A percentile compares a stretch with the other conserved stretches of the same genome.
Conservation (phyloP, 2,329 filamentous ascomycete genomes). For the Alternaria panax region DNA sequence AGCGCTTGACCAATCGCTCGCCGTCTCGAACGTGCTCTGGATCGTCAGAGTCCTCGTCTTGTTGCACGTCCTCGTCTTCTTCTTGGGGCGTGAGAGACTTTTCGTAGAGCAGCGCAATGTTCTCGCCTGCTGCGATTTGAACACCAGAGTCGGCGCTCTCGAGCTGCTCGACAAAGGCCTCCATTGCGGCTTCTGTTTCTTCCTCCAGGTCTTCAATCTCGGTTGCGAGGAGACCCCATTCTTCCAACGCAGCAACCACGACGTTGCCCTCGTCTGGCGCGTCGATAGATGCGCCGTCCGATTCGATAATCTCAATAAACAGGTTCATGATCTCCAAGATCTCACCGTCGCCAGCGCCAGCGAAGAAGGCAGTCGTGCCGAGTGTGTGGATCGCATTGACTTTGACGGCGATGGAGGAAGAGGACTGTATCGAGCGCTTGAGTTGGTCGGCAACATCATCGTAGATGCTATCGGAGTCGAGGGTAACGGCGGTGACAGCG, state of each 20-base stretch:
- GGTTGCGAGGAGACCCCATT: slow-evolving; percentile 82
- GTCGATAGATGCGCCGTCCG: slow-evolving; percentile 75
- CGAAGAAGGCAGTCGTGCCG: slow-evolving; percentile 75
- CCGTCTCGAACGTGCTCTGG: slow-evolving; percentile 39
- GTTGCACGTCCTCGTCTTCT: slow-evolving; percentile 62
- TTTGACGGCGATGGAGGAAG: slow-evolving; percentile 70
- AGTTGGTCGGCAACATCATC: slow-evolving; percentile 66
- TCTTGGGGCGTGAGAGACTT: slow-evolving; percentile 68
- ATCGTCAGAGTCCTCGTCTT: slow-evolving; percentile 58
- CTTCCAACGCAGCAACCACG: slow-evolving; percentile 76
- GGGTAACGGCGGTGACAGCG: slow-evolving; percentile 72
- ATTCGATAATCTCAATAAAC: slow-evolving; percentile 78
- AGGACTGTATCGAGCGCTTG: slow-evolving; percentile 70
- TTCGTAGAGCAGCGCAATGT: slow-evolving; percentile 85
- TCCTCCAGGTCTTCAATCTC: slow-evolving; percentile 77
- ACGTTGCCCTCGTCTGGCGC: slow-evolving; percentile 74
- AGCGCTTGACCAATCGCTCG: slow-evolving; percentile 64
- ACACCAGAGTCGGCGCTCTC: slow-evolving; percentile 75
- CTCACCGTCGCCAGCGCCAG: slow-evolving; percentile 73
- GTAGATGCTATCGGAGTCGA: slow-evolving; percentile 70
- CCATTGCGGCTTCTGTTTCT: slow-evolving; percentile 74
- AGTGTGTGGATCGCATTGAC: slow-evolving; percentile 76
- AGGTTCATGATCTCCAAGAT: slow-evolving; percentile 77
- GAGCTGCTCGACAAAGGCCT: slow-evolving; percentile 85
- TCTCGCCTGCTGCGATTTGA: slow-evolving; percentile 78